Base-by-base conservation (phyloP, 768 basidiomycete genomes). In the Lactifluus echinatus region DNA sequence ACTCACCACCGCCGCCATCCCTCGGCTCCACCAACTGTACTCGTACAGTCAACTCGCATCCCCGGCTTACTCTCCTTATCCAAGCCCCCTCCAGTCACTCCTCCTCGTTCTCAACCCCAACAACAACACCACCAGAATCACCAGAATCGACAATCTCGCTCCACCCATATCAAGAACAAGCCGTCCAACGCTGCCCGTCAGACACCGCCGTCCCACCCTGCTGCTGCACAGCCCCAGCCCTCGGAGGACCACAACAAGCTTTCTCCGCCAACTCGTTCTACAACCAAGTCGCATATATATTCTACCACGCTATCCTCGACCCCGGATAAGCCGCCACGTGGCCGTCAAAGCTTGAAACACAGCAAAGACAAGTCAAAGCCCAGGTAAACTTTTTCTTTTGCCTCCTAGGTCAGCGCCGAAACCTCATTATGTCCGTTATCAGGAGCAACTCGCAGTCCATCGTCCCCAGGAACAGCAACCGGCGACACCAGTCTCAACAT, bases 61-160 rank as follows among this genome's bases (percentile, higher is more conserved):
- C 87, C 87, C 0, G 87, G 87, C 66, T 76, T 89, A 8, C 77
- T 89, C 50, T 79, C 82, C 47, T 75, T 89, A 49, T 80, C 84
- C 53, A 85, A 82, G 74, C 82, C 82, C 12, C 52, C 62, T 42
- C 71, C 71, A 34, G 66, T 68, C 47, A 66, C 68, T 6, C 60
- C 67, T 0, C 71, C 70, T 7, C 71, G 72, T 44, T 71, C 69
- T 26, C 72, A 73, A 50, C 73, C 67, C 21, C 68, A 66, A n/a
- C 73, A 73, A 40, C 69, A 68, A 0, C 67, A 71, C 34, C 59
- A 71, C 23, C 69, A 73, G 29, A 31, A 33, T 14, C 19, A 59
- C 3, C 24, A 53, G 8, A 48, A 50, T 26, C 58, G 58, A 26
- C 47, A 55, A 64, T 70, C 28, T 66, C 70, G 24, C 70, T 70